Evolutionary conservation across 768 basidiomycete species (phyloP).

Genomic region (Coprinopsis marcescibilis): DNA sequence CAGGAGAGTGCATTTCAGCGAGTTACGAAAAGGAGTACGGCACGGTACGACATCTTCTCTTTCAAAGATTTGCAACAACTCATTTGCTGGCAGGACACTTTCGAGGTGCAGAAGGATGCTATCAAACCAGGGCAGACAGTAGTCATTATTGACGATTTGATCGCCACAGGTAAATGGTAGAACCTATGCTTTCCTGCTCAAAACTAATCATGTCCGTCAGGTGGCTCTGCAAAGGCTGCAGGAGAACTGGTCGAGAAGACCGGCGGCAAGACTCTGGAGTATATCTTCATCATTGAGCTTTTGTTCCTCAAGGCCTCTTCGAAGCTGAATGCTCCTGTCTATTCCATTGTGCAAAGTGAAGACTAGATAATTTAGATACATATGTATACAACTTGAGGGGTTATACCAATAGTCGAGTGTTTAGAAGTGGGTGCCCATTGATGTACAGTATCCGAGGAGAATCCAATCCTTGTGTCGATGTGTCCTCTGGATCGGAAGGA

Average conservation of each 20-base stretch:
- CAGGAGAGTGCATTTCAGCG: conserved; percentile 70
- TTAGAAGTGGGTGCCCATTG: conserved; percentile 70
- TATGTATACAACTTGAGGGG: background rate
- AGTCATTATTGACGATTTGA: conserved; percentile 88
- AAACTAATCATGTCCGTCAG: conserved; percentile 30
- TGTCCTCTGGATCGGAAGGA: conserved; percentile 11
- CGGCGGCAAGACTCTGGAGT: conserved; percentile 84
- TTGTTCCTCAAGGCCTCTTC: conserved; percentile 66
- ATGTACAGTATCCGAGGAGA: conserved; percentile 58
- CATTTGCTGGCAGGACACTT: conserved; percentile 58
- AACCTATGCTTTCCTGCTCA: background rate
- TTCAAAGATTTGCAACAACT: background rate
- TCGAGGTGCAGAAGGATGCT: conserved; percentile 90
- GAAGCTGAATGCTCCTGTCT: conserved; percentile 81
- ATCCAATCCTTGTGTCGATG: conserved; percentile 21
- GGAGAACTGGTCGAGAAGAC: conserved; percentile 80
- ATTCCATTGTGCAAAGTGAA: conserved; percentile 79
- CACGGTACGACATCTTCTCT: conserved; percentile 38
- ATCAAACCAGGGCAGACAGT: conserved; percentile 81
- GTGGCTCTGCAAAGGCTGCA: conserved; percentile 91
- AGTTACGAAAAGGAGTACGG: conserved; percentile 94
- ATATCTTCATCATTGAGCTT: conserved; percentile 90
- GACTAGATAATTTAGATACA: conserved; percentile 33
- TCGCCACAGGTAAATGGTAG: conserved; percentile 74
- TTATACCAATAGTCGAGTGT: conserved; percentile 66